Evolutionary conservation across 2,329 filamentous ascomycete species (phyloP), one percentile per base, ranked within the genome.

Genomic region (Fusarium xylarioides): DNA sequence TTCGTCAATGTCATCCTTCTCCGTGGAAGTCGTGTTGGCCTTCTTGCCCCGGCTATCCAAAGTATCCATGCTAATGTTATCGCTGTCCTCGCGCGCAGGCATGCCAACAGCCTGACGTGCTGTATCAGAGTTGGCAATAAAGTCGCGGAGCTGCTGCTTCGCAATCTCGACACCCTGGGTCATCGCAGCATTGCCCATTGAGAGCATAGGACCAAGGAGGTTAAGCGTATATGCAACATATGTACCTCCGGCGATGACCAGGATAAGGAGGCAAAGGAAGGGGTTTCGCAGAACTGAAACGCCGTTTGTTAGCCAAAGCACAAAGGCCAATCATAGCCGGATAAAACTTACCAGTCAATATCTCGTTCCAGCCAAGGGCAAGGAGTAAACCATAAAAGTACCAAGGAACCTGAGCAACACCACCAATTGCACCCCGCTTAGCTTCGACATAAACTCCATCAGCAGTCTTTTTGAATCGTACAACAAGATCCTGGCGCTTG

Each of bases 371-470:
- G n/a, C 96, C 96, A 54, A 99, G 87, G 28, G 94, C 93, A 73
- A 99, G 85, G 63, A 99, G 86, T 63, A 98, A 82, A 46, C 91
- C 94, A 78, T 98, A 99, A 82, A 99, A 98, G 83, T 98, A 98
- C 70, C 97, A 84, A 11, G 96, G 96, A 55, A 99, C 91, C 82
- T 98, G 95, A 9, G 95, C 93, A 77, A 99, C 93, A 64, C 95
- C 95, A 61, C 96, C 96, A 80, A 99, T 97, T 46, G 96, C 96
- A 80, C 95, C 95, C 66, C 96, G 91, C 88, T 99, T 99, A 55
- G 96, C 96, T 85, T 99, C 96, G 46, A 99, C 95, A 78, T 97
- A 99, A 8, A 99, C 95, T 12, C 95, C 96, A 80, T 99, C 96
- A 3, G 96, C 96, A 40, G 94, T 96, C 88, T 98, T 98, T 88